Base-by-base conservation (phyloP, 208 protist genomes). In the Angomonas desouzai region DNA sequence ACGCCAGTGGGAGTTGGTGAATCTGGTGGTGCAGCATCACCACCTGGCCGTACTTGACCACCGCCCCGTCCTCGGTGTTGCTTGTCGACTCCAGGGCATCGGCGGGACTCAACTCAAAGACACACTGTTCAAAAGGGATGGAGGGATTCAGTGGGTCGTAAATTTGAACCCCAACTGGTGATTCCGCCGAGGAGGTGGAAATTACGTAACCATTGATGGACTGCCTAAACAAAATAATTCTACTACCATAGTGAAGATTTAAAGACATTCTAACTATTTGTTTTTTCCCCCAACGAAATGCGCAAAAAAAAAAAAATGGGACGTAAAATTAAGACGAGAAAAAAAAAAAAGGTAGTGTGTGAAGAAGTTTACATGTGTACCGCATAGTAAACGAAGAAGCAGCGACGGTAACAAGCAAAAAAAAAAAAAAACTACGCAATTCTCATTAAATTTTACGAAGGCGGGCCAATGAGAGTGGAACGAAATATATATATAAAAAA, bases 21-120 rank as follows among this genome's bases (percentile, higher is more conserved):
- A 67, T 48, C 29, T 76, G 71, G 62, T 88, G 81, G 1, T 79
- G 28, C 3, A 85, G 73, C 10, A 76, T 69, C 22, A 89, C 59
- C 0, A 68, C 76, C 48, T 89, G 77, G 1, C 77, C 78, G 68
- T 83, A 89, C 58, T 89, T 89, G 9, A 85, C 68, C 23, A 74
- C 47, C 11, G 76, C 68, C 23, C 68, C 76, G 23, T 56, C 43
- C 11, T 66, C 65, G 1, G 55, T 56, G 27, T 32, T 64, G 16
- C 23, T 48, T 16, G 36, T 59, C n/a, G 55, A 40, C 28, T 73
- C 66, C 1, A 73, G 64, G 1, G 69, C 53, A 36, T 88, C 81
- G 18, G 77, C 81, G 9, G 60, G 58, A 43, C 57, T 63, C 4
- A 88, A 53, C 1, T 74, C 66, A 36, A 84, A 88, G 13, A 76